These are phyloP conservation scores for Cnidoscolus chayamansa DNA, from an alignment of 441 rosid species.

Conservation along the genomic window DNA sequence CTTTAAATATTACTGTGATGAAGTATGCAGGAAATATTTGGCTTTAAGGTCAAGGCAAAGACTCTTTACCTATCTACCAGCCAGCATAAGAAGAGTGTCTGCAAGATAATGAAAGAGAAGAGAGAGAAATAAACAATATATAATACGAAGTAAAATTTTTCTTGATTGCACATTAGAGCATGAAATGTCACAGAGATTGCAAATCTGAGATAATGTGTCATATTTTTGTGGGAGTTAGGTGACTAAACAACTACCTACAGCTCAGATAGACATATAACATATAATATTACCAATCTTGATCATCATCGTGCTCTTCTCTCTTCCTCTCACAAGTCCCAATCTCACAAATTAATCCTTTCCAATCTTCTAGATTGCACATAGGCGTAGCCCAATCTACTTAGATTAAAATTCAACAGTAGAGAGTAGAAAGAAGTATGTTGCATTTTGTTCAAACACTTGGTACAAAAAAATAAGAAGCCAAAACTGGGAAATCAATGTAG, in stretches of 20 bases:
- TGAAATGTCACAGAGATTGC: not conserved
- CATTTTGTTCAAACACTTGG: not conserved
- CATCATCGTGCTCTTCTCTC: not conserved
- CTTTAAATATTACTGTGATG: not conserved
- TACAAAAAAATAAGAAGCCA: slow-evolving; percentile 8
- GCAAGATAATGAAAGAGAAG: not conserved
- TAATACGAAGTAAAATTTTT: not conserved
- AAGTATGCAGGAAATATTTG: not conserved
- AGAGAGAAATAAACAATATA: not conserved
- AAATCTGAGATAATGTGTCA: slow-evolving; percentile 10
- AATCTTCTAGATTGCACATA: not conserved
- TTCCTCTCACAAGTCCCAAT: not conserved
- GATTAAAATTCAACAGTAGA: not conserved
- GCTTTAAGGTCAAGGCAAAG: slow-evolving; percentile 15
- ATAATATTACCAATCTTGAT: not conserved
- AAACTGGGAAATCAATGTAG: slow-evolving; percentile 9
- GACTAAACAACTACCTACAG: slow-evolving; percentile 10
- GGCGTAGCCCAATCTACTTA: not conserved
- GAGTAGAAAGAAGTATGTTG: not conserved
- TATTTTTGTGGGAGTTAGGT: slow-evolving; percentile 8
- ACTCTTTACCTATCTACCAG: not conserved
- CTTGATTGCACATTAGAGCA: not conserved
- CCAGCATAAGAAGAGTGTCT: not conserved
- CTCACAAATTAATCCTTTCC: not conserved
- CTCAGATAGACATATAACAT: not conserved